Conservation (phyloP, 2,329 filamentous ascomycete species). For the Colletotrichum lindemuthianum region DNA sequence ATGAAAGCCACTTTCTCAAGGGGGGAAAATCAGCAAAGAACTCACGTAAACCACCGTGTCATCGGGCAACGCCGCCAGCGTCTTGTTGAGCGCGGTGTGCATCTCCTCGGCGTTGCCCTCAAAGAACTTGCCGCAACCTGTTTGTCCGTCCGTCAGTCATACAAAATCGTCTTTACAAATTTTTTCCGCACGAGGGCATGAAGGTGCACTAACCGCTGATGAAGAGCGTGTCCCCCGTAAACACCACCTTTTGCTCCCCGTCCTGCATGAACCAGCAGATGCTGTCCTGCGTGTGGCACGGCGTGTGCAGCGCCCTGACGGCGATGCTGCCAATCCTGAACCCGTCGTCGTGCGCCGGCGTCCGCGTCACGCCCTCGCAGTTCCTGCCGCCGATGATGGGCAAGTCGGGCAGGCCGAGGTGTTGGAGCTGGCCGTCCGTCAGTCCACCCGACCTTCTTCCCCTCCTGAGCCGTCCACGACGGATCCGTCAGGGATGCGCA, state of each 20-base stretch:
- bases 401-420: slow-evolving; percentile 68
- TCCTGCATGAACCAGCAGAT: slow-evolving; percentile 96
- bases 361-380: slow-evolving; percentile 82
- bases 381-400: slow-evolving; percentile 89
- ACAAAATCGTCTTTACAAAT: too few relatives aligned
- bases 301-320: slow-evolving; percentile 90
- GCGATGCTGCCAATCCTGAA: slow-evolving; percentile 87
- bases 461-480: background rate
- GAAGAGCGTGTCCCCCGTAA: slow-evolving; percentile 96
- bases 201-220: slow-evolving; percentile 73
- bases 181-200: too few relatives aligned
- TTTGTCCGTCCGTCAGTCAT: background rate
- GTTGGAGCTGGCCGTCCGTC: slow-evolving; percentile 43
- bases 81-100: slow-evolving; percentile 91
- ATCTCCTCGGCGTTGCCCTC: slow-evolving; percentile 91
- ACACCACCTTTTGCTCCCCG: slow-evolving; percentile 78
- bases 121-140: slow-evolving; percentile 95
- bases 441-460: background rate
- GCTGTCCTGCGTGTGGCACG: slow-evolving; percentile 97
- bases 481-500: too few relatives aligned
- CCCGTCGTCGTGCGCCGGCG: slow-evolving; percentile 77
- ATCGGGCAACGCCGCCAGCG: slow-evolving; percentile 81
- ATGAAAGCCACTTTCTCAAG: too few relatives aligned
- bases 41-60: slow-evolving; percentile 91
- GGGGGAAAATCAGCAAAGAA: slow-evolving; percentile 31